phyloP scores from a whole-genome alignment of 179 eudicot species.

The Beta corolliflora region DNA sequence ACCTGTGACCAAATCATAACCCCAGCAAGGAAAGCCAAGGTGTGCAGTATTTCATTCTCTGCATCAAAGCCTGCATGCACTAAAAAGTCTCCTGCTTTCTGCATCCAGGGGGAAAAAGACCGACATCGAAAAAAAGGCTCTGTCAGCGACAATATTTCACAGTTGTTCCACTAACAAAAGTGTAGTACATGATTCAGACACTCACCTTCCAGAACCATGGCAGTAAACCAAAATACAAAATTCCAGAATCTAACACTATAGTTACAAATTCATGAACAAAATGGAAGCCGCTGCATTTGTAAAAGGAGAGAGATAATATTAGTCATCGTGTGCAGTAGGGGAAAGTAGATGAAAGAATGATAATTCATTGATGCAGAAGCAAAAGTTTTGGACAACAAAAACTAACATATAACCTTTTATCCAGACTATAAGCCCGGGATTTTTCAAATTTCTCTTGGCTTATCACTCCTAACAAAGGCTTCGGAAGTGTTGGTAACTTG shows the following conservation, averaged over 20 bases:
- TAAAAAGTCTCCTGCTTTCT: constrained; percentile 72
- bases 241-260: constrained; percentile 80
- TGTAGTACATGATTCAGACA: constrained; percentile 13
- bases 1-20: constrained; percentile 99
- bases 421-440: constrained; percentile 90
- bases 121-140: neutral
- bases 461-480: constrained; percentile 74
- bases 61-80: constrained; percentile 60
- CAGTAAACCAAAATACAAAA: constrained; percentile 68
- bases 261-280: constrained; percentile 84
- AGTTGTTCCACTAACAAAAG: neutral
- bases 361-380: neutral
- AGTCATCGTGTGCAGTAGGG: constrained; percentile 3
- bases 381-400: constrained; percentile 1
- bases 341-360: neutral
- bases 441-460: constrained; percentile 93
- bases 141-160: constrained; percentile 15
- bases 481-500: constrained; percentile 79
- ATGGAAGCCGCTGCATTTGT: constrained; percentile 74
- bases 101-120: constrained; percentile 23
- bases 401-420: constrained; percentile 64
- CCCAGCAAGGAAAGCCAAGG: constrained; percentile 87
- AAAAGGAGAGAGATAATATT: constrained; percentile 6
- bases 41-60: constrained; percentile 87
- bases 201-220: constrained; percentile 97